These are phyloP conservation scores for Pseudonectria foliicola DNA, from an alignment of 2,329 filamentous ascomycete genomes.

Conservation along the genomic window DNA sequence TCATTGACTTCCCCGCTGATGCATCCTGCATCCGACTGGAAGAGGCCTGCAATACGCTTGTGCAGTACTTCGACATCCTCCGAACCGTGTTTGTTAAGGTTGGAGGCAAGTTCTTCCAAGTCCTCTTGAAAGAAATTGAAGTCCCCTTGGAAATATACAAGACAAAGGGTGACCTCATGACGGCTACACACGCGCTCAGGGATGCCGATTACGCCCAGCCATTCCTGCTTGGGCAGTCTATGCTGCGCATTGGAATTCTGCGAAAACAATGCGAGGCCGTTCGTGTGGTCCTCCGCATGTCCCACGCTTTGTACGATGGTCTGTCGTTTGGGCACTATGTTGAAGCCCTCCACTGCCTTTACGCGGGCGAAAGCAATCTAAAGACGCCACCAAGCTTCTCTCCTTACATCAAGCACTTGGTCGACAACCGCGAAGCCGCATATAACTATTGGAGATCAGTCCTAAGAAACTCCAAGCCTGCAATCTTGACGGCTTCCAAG, in stretches of 20 bases:
- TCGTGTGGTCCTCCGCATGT: slow-evolving; percentile 9
- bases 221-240: slow-evolving; percentile 1
- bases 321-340: slow-evolving; percentile 6
- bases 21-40: neutral
- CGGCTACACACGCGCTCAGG: neutral
- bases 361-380: slow-evolving; percentile 2
- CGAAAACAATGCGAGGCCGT: neutral
- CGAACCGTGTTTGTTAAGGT: slow-evolving; percentile 5
- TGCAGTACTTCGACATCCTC: slow-evolving; percentile 9
- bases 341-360: slow-evolving; percentile 4
- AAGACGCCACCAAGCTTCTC: slow-evolving; percentile 3
- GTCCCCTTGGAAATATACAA: slow-evolving; percentile 4
- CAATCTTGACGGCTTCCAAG: neutral
- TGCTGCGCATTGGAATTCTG: slow-evolving; percentile 6
- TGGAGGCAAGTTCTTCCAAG: slow-evolving; percentile 5
- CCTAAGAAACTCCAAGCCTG: slow-evolving; percentile 3
- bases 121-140: slow-evolving; percentile 3
- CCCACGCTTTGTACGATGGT: slow-evolving; percentile 14
- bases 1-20: slow-evolving; percentile 6
- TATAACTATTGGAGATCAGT: slow-evolving; percentile 7
- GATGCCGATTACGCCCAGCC: slow-evolving; percentile 1
- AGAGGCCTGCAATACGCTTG: slow-evolving; percentile 1
- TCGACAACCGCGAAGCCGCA: slow-evolving; percentile 1
- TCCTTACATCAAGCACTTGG: slow-evolving; percentile 6
- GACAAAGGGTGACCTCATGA: slow-evolving; percentile 1